Percentiles rank a stretch among this genome's conserved stretches.
phyloP scores from a whole-genome alignment of 129 eudicot species.

The Centella asiatica region DNA sequence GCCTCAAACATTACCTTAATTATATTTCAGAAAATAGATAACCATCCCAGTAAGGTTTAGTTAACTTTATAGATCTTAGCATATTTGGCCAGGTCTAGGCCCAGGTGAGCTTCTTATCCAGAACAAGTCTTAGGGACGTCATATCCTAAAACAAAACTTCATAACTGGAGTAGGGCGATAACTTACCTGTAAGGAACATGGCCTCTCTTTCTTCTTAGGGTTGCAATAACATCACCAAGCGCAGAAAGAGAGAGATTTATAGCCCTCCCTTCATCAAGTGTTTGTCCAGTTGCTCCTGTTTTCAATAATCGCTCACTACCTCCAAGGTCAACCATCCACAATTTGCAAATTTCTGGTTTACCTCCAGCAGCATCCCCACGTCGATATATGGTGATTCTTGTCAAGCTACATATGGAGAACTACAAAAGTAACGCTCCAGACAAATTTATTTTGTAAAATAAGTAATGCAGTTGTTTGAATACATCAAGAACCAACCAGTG shows the following conservation, averaged over 20 bases:
- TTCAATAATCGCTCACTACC: constrained; percentile 69
- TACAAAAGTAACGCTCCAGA: constrained; percentile 16
- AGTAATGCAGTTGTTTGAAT: neutral
- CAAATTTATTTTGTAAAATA: constrained; percentile 7
- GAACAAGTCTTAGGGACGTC: too few species aligned
- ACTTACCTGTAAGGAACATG: constrained; percentile 71
- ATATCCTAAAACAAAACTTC: neutral
- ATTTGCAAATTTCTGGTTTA: constrained; percentile 36
- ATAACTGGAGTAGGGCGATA: neutral
- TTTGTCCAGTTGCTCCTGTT: constrained; percentile 72
- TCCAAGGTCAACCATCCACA: constrained; percentile 90
- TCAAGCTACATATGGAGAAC: constrained; percentile 29
- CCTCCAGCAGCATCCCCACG: constrained; percentile 20
- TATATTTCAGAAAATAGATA: too few species aligned
- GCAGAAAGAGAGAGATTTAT: constrained; percentile 84
- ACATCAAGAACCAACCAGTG: constrained; percentile 42
- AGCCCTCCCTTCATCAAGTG: constrained; percentile 73
- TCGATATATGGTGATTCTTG: constrained; percentile 38
- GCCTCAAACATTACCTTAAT: too few species aligned
- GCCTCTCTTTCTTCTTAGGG: constrained; percentile 50
- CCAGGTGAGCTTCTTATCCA: too few species aligned
- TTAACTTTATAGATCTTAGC: too few species aligned
- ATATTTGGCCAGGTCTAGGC: too few species aligned
- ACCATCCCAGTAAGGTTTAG: too few species aligned
- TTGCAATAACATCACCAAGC: constrained; percentile 69